phyloP scores from a whole-genome alignment of 768 basidiomycete species.

The Tricholoma bakamatsutake region DNA sequence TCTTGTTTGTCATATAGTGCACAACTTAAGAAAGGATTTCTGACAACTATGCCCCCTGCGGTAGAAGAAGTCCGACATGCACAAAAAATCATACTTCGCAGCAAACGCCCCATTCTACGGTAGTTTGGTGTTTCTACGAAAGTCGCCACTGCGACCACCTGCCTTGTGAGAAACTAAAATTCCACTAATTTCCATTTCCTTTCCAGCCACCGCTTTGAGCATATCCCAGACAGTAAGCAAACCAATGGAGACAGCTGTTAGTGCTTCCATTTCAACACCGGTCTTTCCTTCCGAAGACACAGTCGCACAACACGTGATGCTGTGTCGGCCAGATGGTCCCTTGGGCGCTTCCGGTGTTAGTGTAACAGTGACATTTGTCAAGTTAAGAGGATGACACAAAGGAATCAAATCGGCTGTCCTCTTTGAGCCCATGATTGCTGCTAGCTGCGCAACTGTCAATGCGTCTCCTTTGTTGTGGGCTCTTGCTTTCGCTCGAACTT shows the following conservation, averaged over 20 bases:
- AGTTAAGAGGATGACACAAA: conserved; percentile 77
- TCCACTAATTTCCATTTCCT: conserved; percentile 74
- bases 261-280: conserved; percentile 91
- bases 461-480: conserved; percentile 61
- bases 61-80: neutral
- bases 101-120: neutral
- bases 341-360: conserved; percentile 41
- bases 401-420: conserved; percentile 81
- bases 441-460: conserved; percentile 73
- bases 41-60: neutral
- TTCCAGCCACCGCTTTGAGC: conserved; percentile 87
- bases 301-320: conserved; percentile 58
- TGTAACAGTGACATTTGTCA: conserved; percentile 64
- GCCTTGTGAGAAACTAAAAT: conserved; percentile 61
- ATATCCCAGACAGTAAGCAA: conserved; percentile 89
- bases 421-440: conserved; percentile 85
- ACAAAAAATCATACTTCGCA: neutral
- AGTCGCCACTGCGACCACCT: conserved; percentile 74
- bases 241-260: conserved; percentile 76
- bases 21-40: neutral
- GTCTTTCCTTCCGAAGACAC: conserved; percentile 77
- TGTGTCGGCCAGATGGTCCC: conserved; percentile 26
- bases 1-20: neutral
- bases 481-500: conserved; percentile 40
- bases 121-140: conserved; percentile 26